A percentile compares a stretch with the other conserved stretches of the same genome.
Conservation (phyloP, 2,329 filamentous ascomycete species). For the Aspergillus japonicus region DNA sequence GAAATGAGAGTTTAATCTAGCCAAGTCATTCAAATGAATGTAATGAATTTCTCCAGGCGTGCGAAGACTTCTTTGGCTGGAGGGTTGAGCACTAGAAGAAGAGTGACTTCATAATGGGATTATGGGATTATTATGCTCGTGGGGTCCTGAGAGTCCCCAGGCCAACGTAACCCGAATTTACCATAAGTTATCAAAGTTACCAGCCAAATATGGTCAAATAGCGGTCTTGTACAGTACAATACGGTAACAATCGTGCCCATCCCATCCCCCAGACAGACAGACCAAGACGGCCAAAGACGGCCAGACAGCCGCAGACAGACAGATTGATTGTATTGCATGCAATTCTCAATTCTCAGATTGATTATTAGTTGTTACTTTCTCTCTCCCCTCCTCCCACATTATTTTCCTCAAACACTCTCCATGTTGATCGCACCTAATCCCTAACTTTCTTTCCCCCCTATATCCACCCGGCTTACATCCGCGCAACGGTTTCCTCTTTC, state of each 20-base stretch:
- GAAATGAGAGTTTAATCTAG: neutral
- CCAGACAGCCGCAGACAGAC: neutral
- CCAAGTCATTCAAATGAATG: neutral
- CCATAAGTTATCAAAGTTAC: no score
- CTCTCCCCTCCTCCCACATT: neutral
- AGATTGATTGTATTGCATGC: conserved; percentile 1
- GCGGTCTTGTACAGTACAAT: no score
- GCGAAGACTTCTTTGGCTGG: neutral
- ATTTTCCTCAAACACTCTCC: neutral
- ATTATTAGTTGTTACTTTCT: conserved; percentile 4
- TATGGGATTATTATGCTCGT: neutral
- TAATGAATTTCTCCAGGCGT: neutral
- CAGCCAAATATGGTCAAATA: no score
- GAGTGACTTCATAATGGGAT: neutral
- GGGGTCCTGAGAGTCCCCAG: neutral
- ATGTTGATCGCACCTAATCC: conserved; percentile 13
- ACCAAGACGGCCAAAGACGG: neutral
- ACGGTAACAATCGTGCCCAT: no score
- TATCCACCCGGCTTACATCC: neutral
- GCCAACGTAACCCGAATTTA: neutral
- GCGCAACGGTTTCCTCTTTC: neutral
- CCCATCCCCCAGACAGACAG: no score
- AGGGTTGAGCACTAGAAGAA: neutral
- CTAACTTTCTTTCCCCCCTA: conserved; percentile 13
- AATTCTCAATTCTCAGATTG: neutral